Evolutionary conservation across 2,329 filamentous ascomycete species (phyloP).

Genomic region (Colletotrichum nymphaeae): DNA sequence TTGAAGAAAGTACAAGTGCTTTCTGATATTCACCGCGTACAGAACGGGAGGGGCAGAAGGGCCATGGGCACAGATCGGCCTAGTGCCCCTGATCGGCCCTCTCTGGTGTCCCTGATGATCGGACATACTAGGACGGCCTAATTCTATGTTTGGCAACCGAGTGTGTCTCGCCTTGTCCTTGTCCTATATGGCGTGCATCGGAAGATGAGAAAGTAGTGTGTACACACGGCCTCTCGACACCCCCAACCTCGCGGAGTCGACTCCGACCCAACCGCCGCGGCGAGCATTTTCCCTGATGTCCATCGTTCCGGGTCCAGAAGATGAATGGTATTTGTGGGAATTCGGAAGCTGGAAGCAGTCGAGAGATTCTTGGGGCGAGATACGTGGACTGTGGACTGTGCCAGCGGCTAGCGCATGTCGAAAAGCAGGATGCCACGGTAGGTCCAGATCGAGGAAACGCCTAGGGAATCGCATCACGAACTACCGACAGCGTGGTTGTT

Average conservation of each 20-base stretch:
- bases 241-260: neutral
- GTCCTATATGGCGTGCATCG: conserved; percentile 1
- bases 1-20: neutral
- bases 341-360: neutral
- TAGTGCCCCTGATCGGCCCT: conserved; percentile 23
- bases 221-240: neutral
- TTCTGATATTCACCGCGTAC: neutral
- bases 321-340: conserved; percentile 12
- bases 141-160: conserved; percentile 8
- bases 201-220: neutral
- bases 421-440: neutral
- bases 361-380: neutral
- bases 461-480: conserved; percentile 16
- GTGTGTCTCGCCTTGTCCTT: conserved; percentile 15
- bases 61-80: conserved; percentile 9
- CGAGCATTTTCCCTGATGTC: neutral
- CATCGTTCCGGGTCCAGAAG: neutral
- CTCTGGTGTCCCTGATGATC: conserved; percentile 23
- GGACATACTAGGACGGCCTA: neutral
- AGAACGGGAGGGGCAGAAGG: neutral
- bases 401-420: conserved; percentile 4
- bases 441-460: conserved; percentile 11
- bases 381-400: conserved; percentile 29
- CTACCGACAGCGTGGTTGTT: neutral
- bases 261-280: neutral